Evolutionary conservation across 768 basidiomycete species (phyloP).

Genomic region (Omphalotus guepiniiformis): DNA sequence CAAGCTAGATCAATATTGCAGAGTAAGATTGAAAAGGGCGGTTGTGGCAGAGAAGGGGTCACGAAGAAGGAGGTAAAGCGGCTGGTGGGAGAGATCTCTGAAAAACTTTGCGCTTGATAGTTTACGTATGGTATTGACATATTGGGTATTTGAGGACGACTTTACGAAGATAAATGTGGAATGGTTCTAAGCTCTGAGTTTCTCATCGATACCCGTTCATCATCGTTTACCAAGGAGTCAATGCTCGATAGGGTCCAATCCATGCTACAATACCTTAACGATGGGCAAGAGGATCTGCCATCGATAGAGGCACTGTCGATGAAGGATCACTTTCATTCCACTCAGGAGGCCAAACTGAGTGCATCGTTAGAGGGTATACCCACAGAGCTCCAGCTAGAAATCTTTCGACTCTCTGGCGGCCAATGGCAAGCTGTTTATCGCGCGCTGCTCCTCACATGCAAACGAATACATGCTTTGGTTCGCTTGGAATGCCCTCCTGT

Average conservation of each 20-base stretch:
- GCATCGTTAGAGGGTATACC: background rate
- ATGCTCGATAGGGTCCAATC: no score
- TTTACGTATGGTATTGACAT: no score
- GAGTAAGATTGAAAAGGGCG: conserved; percentile 52
- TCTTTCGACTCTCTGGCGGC: background rate
- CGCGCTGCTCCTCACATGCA: background rate
- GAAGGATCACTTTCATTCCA: conserved; percentile 6
- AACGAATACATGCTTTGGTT: background rate
- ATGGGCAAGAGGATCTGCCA: no score
- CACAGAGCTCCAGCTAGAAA: background rate
- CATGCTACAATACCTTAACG: no score
- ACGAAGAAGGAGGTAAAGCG: conserved; percentile 63
- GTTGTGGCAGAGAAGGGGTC: conserved; percentile 46
- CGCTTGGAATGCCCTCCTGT: background rate
- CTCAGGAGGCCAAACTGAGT: background rate
- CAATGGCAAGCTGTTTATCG: background rate
- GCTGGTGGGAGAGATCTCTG: conserved; percentile 61
- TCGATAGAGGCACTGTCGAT: no score
- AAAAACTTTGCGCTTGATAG: conserved; percentile 38
- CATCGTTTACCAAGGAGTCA: no score
- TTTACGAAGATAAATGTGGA: no score
- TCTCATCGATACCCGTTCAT: no score
- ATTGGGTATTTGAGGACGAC: no score
- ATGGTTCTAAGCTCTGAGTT: no score
- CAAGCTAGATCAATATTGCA: conserved; percentile 53